Evolutionary conservation across 768 basidiomycete species (phyloP).

Genomic region (Rubroboletus satanas): DNA sequence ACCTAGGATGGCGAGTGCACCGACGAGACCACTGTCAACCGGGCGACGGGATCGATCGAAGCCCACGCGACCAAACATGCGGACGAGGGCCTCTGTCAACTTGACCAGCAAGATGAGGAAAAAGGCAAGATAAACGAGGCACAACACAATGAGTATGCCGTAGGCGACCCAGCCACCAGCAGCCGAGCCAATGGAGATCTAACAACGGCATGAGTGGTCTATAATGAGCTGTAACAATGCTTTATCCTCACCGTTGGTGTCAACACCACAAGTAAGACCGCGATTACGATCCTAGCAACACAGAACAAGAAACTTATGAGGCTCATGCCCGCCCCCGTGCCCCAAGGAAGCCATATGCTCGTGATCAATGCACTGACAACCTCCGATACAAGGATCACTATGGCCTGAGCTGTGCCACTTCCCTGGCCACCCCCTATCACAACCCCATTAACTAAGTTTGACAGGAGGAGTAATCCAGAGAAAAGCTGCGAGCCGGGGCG

Average conservation of each 20-base stretch:
- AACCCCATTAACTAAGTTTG: constrained; percentile 78
- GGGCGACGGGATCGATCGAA: constrained; percentile 82
- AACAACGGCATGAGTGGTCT: constrained; percentile 12
- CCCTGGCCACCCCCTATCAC: constrained; percentile 87
- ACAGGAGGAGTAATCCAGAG: constrained; percentile 72
- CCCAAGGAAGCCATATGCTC: constrained; percentile 95
- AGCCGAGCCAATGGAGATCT: constrained; percentile 82
- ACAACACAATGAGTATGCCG: constrained; percentile 80
- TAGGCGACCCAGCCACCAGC: constrained; percentile 93
- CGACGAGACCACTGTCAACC: constrained; percentile 83
- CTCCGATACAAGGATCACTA: constrained; percentile 86
- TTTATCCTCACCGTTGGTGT: constrained; percentile 69
- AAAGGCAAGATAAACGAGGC: constrained; percentile 81
- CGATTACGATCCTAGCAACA: constrained; percentile 84
- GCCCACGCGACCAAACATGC: constrained; percentile 69
- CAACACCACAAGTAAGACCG: constrained; percentile 86
- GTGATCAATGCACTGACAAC: constrained; percentile 84
- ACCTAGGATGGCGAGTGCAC: constrained; percentile 71
- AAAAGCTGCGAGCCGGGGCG: constrained; percentile 89
- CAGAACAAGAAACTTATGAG: constrained; percentile 91
- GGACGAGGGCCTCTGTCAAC: constrained; percentile 75
- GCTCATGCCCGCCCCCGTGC: constrained; percentile 95
- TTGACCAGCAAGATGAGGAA: constrained; percentile 81
- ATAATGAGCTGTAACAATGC: not conserved
- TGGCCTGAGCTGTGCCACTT: constrained; percentile 88